Percentiles rank a stretch among this genome's conserved stretches.
These are phyloP conservation scores for Albophoma yamanashiensis DNA, from an alignment of 2,329 filamentous ascomycete species.

Conservation along the genomic window DNA sequence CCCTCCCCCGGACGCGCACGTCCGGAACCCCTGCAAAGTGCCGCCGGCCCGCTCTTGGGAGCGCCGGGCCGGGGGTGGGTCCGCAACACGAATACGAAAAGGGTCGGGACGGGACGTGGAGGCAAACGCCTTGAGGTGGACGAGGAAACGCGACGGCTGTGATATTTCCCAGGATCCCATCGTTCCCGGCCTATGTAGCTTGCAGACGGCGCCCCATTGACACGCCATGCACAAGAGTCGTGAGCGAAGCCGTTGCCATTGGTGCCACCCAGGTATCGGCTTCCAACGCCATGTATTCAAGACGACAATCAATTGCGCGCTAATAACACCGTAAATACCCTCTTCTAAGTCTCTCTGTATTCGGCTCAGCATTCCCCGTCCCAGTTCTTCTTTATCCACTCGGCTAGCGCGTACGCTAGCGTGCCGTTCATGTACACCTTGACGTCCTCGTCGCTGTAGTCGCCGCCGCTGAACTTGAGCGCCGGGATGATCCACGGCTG, in stretches of 20 bases:
- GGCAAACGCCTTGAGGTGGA: too few species aligned
- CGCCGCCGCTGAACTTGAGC: slow-evolving; percentile 48
- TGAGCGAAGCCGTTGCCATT: too few species aligned
- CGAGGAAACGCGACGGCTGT: too few species aligned
- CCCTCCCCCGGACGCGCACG: not conserved
- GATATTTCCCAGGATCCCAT: too few species aligned
- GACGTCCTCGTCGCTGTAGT: slow-evolving; percentile 37
- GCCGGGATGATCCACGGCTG: slow-evolving; percentile 71
- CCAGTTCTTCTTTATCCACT: slow-evolving; percentile 53
- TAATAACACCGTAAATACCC: too few species aligned
- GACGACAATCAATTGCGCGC: not conserved
- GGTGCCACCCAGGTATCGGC: too few species aligned
- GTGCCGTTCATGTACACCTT: slow-evolving; percentile 40
- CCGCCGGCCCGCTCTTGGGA: not conserved
- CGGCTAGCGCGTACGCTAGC: slow-evolving; percentile 43
- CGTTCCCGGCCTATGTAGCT: too few species aligned
- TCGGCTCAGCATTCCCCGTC: slow-evolving; percentile 28
- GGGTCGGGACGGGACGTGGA: not conserved
- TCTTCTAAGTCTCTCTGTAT: not conserved
- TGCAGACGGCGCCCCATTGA: too few species aligned
- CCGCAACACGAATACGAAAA: not conserved
- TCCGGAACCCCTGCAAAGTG: not conserved
- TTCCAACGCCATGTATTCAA: not conserved
- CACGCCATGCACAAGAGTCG: too few species aligned
- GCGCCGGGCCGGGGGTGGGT: not conserved